Evolutionary conservation across 495 filamentous ascomycete genomes (phyloP).

Genomic region (Ascobolus immersus): DNA sequence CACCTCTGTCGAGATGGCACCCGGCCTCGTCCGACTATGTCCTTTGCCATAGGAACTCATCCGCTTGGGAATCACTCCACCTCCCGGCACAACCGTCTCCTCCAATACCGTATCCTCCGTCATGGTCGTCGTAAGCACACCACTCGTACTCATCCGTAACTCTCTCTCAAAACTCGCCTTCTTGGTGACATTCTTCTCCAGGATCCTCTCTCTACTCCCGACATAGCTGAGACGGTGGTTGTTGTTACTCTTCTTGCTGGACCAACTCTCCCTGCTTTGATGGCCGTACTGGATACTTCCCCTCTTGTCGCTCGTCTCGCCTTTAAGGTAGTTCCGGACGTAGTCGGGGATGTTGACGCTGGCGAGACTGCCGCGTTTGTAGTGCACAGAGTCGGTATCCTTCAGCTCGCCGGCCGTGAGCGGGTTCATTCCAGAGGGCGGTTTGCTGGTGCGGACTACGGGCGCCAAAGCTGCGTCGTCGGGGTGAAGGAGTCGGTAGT

Average conservation of each 20-base stretch:
- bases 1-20: no score
- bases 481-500: constrained; percentile 37
- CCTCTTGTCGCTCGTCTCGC: constrained; percentile 23
- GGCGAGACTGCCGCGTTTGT: constrained; percentile 16
- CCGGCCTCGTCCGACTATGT: no score
- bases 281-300: constrained; percentile 18
- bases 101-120: constrained; percentile 7
- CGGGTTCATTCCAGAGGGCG: constrained; percentile 43
- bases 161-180: constrained; percentile 8
- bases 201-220: no score
- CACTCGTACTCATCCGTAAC: constrained; percentile 12
- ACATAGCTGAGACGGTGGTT: no score
- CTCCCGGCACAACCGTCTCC: neutral
- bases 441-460: constrained; percentile 64
- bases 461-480: constrained; percentile 60
- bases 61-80: constrained; percentile 12
- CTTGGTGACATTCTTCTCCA: constrained; percentile 7
- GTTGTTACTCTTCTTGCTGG: neutral
- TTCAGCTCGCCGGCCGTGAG: constrained; percentile 38
- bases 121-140: constrained; percentile 7
- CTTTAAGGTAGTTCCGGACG: constrained; percentile 16
- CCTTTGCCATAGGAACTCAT: constrained; percentile 13
- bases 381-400: constrained; percentile 17
- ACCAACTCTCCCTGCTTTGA: constrained; percentile 1
- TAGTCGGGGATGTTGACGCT: constrained; percentile 21